phyloP scores from a whole-genome alignment of 2,329 filamentous ascomycete species.

The Elsinoe ampelina region DNA sequence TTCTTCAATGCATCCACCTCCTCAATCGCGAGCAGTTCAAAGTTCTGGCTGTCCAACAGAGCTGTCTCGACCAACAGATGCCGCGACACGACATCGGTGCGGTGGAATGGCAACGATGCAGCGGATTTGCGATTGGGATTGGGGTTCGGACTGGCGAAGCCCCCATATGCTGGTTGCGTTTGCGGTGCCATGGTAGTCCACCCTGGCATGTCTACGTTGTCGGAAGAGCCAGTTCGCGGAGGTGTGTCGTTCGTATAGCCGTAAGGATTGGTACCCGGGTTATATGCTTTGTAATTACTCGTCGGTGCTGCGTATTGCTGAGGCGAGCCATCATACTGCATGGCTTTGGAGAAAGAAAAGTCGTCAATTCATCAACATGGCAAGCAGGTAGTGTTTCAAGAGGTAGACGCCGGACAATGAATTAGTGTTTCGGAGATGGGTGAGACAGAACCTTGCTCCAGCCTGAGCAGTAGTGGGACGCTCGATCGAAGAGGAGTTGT shows the following conservation, averaged over 20 bases:
- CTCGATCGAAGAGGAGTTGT: not conserved
- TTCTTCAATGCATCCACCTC: slow-evolving; percentile 90
- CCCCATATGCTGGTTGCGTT: not conserved
- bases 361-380: slow-evolving; percentile 7
- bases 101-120: slow-evolving; percentile 10
- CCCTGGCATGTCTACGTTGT: slow-evolving; percentile 11
- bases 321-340: slow-evolving; percentile 12
- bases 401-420: not conserved
- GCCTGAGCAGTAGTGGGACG: not conserved
- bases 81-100: slow-evolving; percentile 58
- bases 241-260: slow-evolving; percentile 8
- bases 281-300: slow-evolving; percentile 1
- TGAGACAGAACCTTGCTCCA: slow-evolving; percentile 5
- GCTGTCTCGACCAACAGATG: slow-evolving; percentile 92
- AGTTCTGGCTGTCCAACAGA: slow-evolving; percentile 76
- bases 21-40: slow-evolving; percentile 77
- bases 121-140: slow-evolving; percentile 1
- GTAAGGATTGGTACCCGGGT: not conserved
- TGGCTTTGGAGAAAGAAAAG: not conserved
- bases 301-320: not conserved
- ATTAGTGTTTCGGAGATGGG: slow-evolving; percentile 11
- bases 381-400: slow-evolving; percentile 5
- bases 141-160: slow-evolving; percentile 4
- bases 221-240: slow-evolving; percentile 11
- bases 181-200: slow-evolving; percentile 6